Evolutionary conservation across 768 basidiomycete species (phyloP).

Genomic region (Mycena vulgaris): DNA sequence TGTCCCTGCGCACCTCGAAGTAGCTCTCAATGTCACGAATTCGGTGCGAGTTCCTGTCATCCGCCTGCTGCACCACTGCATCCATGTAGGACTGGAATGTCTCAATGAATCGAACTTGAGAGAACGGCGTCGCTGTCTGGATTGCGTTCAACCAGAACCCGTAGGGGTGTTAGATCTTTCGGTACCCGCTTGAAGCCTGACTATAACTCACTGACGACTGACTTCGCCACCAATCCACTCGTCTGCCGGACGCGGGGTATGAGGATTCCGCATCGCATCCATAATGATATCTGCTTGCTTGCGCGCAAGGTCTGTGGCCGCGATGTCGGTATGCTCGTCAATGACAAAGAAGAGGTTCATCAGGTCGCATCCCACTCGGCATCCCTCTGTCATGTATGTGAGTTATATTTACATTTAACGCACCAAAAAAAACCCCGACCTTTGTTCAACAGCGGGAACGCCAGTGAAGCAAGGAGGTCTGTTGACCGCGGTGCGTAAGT

Average conservation of each 20-base stretch:
- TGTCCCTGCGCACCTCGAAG: slow-evolving; percentile 57
- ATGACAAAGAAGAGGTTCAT: slow-evolving; percentile 68
- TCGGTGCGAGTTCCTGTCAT: slow-evolving; percentile 51
- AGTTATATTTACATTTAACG: background rate
- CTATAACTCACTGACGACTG: slow-evolving; percentile 27
- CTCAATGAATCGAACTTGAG: slow-evolving; percentile 55
- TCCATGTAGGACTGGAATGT: slow-evolving; percentile 53
- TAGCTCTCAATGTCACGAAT: slow-evolving; percentile 59
- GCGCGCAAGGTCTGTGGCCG: slow-evolving; percentile 47
- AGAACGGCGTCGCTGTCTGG: slow-evolving; percentile 36
- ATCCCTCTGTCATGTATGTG: slow-evolving; percentile 43
- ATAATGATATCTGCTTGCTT: slow-evolving; percentile 53
- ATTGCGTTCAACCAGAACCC: slow-evolving; percentile 54
- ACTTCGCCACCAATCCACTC: slow-evolving; percentile 60
- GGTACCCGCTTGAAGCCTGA: too few species aligned
- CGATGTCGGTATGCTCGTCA: slow-evolving; percentile 67
- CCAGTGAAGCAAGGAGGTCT: too few species aligned
- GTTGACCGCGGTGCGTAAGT: too few species aligned
- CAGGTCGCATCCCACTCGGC: slow-evolving; percentile 60
- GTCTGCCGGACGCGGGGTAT: slow-evolving; percentile 49
- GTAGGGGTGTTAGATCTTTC: background rate
- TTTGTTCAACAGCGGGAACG: too few species aligned
- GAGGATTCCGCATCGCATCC: slow-evolving; percentile 57
- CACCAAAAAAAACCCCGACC: slow-evolving; percentile 40
- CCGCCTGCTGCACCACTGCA: slow-evolving; percentile 59